A percentile compares a stretch with the other conserved stretches of the same genome.
These are phyloP conservation scores for Waltergamsia citrina DNA, from an alignment of 2,329 filamentous ascomycete genomes.

Conservation along the genomic window DNA sequence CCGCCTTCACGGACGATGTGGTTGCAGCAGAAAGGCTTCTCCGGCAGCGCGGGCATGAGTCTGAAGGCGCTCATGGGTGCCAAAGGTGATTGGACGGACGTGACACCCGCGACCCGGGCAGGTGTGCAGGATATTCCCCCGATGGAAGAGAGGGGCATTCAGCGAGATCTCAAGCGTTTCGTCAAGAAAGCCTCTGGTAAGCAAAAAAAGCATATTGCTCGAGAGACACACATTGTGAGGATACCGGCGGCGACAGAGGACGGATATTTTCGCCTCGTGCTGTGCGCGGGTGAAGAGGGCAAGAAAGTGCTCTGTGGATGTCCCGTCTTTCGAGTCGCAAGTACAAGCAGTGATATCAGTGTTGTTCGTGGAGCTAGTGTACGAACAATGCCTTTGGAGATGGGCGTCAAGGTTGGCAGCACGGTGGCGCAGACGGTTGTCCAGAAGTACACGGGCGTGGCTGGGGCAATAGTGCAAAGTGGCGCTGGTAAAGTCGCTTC, in stretches of 20 bases:
- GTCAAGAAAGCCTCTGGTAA: constrained; percentile 41
- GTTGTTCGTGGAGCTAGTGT: constrained; percentile 56
- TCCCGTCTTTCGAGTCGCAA: constrained; percentile 60
- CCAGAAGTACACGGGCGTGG: constrained; percentile 29
- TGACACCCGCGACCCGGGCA: constrained; percentile 48
- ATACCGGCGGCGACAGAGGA: constrained; percentile 55
- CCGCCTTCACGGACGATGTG: constrained; percentile 52
- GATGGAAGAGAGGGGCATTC: constrained; percentile 55
- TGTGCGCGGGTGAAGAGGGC: constrained; percentile 36
- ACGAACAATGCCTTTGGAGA: constrained; percentile 53
- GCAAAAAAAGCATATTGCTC: constrained; percentile 36
- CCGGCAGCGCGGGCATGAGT: constrained; percentile 59
- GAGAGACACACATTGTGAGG: constrained; percentile 55
- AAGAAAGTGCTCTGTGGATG: constrained; percentile 54
- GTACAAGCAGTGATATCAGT: constrained; percentile 50
- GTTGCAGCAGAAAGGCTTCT: constrained; percentile 60
- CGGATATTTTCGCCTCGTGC: constrained; percentile 59
- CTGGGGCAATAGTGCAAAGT: constrained; percentile 27
- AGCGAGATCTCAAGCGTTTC: constrained; percentile 58
- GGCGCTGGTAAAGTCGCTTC: constrained; percentile 26
- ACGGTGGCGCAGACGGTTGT: constrained; percentile 35
- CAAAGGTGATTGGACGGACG: constrained; percentile 54
- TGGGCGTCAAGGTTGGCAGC: constrained; percentile 49
- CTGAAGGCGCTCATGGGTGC: constrained; percentile 53
- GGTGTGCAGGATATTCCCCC: constrained; percentile 37